These are phyloP conservation scores for Neoscytalidium dimidiatum DNA, from an alignment of 2,329 filamentous ascomycete species.

Conservation along the genomic window DNA sequence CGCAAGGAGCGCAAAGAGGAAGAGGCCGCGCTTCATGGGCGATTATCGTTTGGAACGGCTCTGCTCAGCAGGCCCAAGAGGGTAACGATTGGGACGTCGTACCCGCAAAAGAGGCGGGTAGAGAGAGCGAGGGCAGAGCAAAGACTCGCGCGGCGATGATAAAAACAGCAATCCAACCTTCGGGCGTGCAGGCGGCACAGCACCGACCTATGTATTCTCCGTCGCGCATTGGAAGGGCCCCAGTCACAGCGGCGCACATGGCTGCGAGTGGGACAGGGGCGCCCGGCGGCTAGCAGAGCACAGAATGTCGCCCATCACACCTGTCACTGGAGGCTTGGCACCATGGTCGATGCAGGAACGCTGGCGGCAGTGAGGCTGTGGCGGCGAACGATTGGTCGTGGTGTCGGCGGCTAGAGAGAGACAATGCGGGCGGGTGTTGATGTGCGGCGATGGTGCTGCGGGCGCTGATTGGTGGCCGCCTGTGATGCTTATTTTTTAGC, in stretches of 20 bases:
- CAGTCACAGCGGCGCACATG: conserved; percentile 8
- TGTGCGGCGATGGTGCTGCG: background rate
- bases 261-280: background rate
- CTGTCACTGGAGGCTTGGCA: background rate
- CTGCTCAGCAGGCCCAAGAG: conserved; percentile 1
- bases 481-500: conserved; percentile 14
- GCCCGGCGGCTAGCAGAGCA: conserved; percentile 5
- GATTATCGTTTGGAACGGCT: background rate
- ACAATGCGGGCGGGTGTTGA: conserved; percentile 3
- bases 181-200: background rate
- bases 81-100: background rate
- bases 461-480: conserved; percentile 2
- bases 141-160: background rate
- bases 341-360: conserved; percentile 6
- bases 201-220: conserved; percentile 1
- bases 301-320: background rate
- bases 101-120: background rate
- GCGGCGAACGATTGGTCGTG: conserved; percentile 8
- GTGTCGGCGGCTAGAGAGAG: conserved; percentile 7
- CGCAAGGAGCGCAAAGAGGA: conserved; percentile 1
- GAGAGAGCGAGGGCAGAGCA: background rate
- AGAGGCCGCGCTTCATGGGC: background rate
- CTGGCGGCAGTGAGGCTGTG: conserved; percentile 2
- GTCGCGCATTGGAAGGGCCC: background rate
- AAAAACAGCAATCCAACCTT: background rate